Conservation (phyloP, 495 filamentous ascomycete species). For the Penicillium ucsense region DNA sequence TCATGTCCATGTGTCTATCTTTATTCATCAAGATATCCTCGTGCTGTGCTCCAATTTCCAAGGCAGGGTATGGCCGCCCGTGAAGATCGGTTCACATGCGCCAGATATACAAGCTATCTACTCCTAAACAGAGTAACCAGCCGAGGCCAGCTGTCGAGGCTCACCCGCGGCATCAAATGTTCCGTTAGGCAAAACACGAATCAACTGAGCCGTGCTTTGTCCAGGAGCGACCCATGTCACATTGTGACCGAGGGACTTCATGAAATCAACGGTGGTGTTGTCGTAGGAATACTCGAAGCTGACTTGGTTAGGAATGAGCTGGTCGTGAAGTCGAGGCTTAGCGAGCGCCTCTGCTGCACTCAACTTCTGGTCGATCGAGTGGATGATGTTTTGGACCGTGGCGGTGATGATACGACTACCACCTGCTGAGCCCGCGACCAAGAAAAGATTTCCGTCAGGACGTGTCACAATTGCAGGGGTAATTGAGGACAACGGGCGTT, state of each 20-base stretch:
- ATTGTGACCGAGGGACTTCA: constrained; percentile 59
- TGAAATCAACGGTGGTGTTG: constrained; percentile 51
- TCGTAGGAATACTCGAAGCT: constrained; percentile 64
- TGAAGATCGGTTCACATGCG: background rate
- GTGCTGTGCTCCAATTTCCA: background rate
- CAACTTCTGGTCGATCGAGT: constrained; percentile 57
- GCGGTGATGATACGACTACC: constrained; percentile 84
- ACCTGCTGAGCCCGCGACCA: constrained; percentile 69
- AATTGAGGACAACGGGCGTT: constrained; percentile 73
- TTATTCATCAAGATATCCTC: too few species aligned
- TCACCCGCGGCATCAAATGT: constrained; percentile 71
- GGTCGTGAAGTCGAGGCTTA: constrained; percentile 68
- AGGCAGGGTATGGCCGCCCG: background rate
- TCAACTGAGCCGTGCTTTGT: constrained; percentile 59
- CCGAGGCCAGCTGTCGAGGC: constrained; percentile 65
- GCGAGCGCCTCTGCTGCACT: constrained; percentile 52
- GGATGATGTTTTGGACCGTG: constrained; percentile 65
- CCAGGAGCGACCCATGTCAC: constrained; percentile 60
- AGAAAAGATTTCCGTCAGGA: constrained; percentile 54
- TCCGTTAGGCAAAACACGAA: constrained; percentile 59
- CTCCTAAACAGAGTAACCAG: constrained; percentile 54
- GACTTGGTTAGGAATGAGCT: constrained; percentile 62
- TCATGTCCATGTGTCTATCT: too few species aligned
- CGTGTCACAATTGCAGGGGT: constrained; percentile 66
- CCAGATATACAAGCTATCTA: background rate